These are phyloP conservation scores for Lipomyces chichibuensis DNA, from an alignment of 805 yeast species.

Conservation along the genomic window DNA sequence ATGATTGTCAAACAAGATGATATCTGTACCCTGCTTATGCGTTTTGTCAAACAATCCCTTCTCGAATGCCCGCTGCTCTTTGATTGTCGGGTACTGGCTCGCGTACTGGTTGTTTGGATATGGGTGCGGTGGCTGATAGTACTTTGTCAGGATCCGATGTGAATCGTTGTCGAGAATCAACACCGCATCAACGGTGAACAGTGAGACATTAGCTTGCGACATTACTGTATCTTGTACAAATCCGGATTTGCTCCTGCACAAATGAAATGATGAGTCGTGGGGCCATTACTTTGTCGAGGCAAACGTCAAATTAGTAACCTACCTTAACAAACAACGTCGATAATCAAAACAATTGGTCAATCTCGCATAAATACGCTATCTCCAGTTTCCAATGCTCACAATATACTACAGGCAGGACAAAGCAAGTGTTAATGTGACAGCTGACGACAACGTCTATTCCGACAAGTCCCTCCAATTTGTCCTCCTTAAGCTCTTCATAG, in stretches of 20 bases:
- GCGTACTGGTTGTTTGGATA: slow-evolving; percentile 38
- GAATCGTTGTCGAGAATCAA: slow-evolving; percentile 82
- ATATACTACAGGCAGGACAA: background rate
- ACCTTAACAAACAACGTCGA: background rate
- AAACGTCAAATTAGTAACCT: background rate
- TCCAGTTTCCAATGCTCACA: background rate
- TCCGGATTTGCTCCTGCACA: background rate
- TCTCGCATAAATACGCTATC: background rate
- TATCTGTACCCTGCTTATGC: slow-evolving; percentile 77
- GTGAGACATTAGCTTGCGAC: slow-evolving; percentile 39
- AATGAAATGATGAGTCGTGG: background rate
- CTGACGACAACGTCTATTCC: background rate
- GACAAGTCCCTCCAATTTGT: background rate
- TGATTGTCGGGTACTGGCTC: slow-evolving; percentile 49
- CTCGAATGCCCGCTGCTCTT: slow-evolving; percentile 80
- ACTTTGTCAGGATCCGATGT: slow-evolving; percentile 78
- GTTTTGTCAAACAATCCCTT: slow-evolving; percentile 70
- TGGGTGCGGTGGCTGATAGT: slow-evolving; percentile 69
- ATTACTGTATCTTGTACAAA: slow-evolving; percentile 7
- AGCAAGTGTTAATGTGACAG: background rate
- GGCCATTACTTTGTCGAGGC: background rate
- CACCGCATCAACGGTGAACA: slow-evolving; percentile 81
- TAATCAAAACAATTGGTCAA: background rate
- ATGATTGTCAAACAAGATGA: slow-evolving; percentile 75
- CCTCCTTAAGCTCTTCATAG: background rate